Evolutionary conservation across 2,329 filamentous ascomycete genomes (phyloP).

Genomic region (Leptographium flavum): DNA sequence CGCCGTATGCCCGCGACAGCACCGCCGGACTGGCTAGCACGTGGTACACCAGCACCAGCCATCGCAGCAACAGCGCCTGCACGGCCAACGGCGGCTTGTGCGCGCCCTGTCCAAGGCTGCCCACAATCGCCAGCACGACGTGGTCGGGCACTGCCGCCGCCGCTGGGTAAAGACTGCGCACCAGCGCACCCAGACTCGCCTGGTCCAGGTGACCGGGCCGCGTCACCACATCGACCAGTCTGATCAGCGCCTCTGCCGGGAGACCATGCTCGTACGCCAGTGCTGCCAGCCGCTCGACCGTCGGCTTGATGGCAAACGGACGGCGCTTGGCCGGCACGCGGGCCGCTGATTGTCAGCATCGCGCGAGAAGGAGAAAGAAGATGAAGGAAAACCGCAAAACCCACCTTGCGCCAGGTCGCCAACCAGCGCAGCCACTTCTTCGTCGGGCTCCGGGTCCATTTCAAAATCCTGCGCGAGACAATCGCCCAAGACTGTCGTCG

Average conservation of each 20-base stretch:
- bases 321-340: constrained; percentile 53
- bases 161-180: constrained; percentile 66
- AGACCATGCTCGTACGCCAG: constrained; percentile 57
- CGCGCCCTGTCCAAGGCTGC: constrained; percentile 62
- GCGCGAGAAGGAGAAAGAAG: background rate
- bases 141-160: constrained; percentile 40
- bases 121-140: constrained; percentile 51
- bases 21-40: constrained; percentile 39
- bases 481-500: no score
- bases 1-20: constrained; percentile 55
- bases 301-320: constrained; percentile 43
- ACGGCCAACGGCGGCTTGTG: constrained; percentile 58
- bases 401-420: constrained; percentile 11
- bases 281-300: constrained; percentile 48
- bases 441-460: constrained; percentile 10
- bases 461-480: no score
- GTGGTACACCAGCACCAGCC: constrained; percentile 66
- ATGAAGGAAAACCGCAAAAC: background rate
- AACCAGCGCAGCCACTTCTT: constrained; percentile 8
- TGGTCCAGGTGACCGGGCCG: constrained; percentile 60
- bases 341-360: constrained; percentile 28
- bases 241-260: constrained; percentile 40
- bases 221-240: constrained; percentile 53
- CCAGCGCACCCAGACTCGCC: constrained; percentile 50
- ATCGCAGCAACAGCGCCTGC: constrained; percentile 59